phyloP scores from a whole-genome alignment of 1,139 yeast genomes.

The Meyerozyma carpophila region DNA sequence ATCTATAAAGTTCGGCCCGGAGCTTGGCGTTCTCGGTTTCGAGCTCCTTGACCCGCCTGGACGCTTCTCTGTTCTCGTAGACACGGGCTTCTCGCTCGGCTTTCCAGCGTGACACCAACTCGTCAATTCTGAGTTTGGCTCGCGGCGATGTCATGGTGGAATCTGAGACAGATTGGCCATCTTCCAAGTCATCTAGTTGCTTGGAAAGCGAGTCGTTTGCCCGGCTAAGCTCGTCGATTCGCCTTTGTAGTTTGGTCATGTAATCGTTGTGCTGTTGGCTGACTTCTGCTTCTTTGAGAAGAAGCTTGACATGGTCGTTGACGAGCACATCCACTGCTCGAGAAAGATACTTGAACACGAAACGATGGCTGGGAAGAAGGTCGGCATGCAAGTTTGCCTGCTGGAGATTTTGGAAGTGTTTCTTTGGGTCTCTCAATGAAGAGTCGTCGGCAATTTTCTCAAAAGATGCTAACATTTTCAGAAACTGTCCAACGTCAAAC shows the following conservation, averaged over 20 bases:
- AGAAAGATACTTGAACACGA: conserved; percentile 52
- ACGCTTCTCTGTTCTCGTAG: conserved; percentile 53
- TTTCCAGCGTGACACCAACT: conserved; percentile 59
- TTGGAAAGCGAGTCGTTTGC: conserved; percentile 19
- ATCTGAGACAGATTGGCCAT: conserved; percentile 6
- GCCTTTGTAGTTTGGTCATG: conserved; percentile 22
- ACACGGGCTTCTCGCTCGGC: conserved; percentile 67
- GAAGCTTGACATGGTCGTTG: conserved; percentile 48
- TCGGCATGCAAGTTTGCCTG: conserved; percentile 10
- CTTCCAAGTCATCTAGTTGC: conserved; percentile 14
- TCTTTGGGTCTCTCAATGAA: conserved; percentile 53
- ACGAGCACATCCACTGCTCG: conserved; percentile 56
- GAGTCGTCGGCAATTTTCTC: conserved; percentile 53
- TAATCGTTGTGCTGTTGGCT: conserved; percentile 16
- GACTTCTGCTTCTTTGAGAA: conserved; percentile 29
- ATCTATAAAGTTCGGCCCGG: conserved; percentile 13
- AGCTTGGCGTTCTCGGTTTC: conserved; percentile 50
- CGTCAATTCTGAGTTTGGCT: conserved; percentile 50
- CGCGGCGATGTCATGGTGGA: conserved; percentile 20
- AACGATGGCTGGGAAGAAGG: conserved; percentile 29
- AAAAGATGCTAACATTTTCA: conserved; percentile 41
- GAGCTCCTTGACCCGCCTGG: conserved; percentile 44
- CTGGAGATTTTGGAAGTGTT: conserved; percentile 39
- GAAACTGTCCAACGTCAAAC: conserved; percentile 34
- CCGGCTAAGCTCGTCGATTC: conserved; percentile 26